These are phyloP conservation scores for Kickxella alabastrina DNA, from an alignment of 192 early-diverging fungal genomes.

Conservation along the genomic window DNA sequence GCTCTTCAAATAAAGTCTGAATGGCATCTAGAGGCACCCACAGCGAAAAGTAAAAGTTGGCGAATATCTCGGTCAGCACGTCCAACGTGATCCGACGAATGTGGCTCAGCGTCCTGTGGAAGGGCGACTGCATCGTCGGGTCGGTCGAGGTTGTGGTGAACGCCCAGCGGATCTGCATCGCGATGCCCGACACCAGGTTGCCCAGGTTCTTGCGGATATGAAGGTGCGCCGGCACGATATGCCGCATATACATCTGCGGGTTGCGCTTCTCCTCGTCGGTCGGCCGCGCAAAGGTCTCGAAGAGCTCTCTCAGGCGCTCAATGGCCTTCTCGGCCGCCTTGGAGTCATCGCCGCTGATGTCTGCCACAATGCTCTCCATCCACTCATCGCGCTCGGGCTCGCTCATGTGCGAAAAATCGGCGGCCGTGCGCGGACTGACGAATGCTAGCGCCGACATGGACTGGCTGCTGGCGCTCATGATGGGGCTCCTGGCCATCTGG, in stretches of 20 bases:
- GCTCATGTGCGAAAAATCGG: conserved; percentile 28
- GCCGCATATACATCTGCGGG: neutral
- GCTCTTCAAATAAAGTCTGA: conserved; percentile 67
- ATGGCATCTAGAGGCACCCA: conserved; percentile 63
- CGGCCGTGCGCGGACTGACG: conserved; percentile 1
- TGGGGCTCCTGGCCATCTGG: conserved; percentile 6
- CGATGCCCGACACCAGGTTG: conserved; percentile 19
- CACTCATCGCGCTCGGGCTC: conserved; percentile 37
- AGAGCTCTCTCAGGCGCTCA: conserved; percentile 23
- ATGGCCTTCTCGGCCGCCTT: conserved; percentile 29
- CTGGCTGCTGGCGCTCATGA: neutral
- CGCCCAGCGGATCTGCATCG: conserved; percentile 31
- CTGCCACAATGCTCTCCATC: conserved; percentile 29
- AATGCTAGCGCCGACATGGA: neutral
- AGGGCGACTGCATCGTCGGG: conserved; percentile 15
- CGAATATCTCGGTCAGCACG: conserved; percentile 73
- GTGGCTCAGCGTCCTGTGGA: conserved; percentile 47
- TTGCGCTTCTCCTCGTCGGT: neutral
- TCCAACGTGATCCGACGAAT: conserved; percentile 65
- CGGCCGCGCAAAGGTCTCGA: conserved; percentile 8
- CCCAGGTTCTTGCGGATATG: conserved; percentile 19
- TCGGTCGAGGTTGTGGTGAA: conserved; percentile 26
- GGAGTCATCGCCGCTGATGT: conserved; percentile 34
- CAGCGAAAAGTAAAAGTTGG: conserved; percentile 60
- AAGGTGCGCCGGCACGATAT: conserved; percentile 6